These are phyloP conservation scores for Neurospora sp. DNA, from an alignment of 495 filamentous ascomycete species.

Conservation along the genomic window DNA sequence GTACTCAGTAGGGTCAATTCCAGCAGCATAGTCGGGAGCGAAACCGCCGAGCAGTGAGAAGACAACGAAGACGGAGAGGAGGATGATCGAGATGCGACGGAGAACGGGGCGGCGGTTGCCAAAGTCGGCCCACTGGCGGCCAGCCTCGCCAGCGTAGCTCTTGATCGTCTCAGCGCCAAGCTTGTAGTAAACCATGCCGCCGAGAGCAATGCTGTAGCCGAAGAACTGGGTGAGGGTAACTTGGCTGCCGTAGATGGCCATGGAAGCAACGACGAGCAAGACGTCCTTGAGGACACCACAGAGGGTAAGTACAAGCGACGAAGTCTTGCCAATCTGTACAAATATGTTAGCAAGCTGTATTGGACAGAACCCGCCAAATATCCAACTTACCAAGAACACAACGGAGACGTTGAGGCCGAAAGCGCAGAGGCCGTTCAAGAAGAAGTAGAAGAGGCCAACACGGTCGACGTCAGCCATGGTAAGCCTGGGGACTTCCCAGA, in stretches of 20 bases:
- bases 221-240: slow-evolving; percentile 81
- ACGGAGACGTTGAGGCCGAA: slow-evolving; percentile 89
- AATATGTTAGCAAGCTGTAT: slow-evolving; percentile 17
- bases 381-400: slow-evolving; percentile 73
- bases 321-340: slow-evolving; percentile 87
- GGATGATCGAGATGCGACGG: slow-evolving; percentile 67
- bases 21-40: slow-evolving; percentile 37
- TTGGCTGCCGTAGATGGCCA: slow-evolving; percentile 79
- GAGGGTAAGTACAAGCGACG: slow-evolving; percentile 89
- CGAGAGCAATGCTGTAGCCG: slow-evolving; percentile 85
- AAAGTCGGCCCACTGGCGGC: slow-evolving; percentile 78
- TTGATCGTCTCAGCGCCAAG: slow-evolving; percentile 79
- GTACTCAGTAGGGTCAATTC: slow-evolving; percentile 36
- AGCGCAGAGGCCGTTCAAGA: slow-evolving; percentile 73
- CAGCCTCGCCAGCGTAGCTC: slow-evolving; percentile 59
- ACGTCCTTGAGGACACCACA: slow-evolving; percentile 99
- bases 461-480: slow-evolving; percentile 61
- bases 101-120: slow-evolving; percentile 61
- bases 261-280: slow-evolving; percentile 79
- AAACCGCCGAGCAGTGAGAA: slow-evolving; percentile 58
- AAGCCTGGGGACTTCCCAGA: slow-evolving; percentile 66
- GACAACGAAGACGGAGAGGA: slow-evolving; percentile 42
- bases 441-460: slow-evolving; percentile 64
- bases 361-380: background rate
- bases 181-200: slow-evolving; percentile 95